Evolutionary conservation across 768 basidiomycete species (phyloP).

Genomic region (Guyanaporus albipodus): DNA sequence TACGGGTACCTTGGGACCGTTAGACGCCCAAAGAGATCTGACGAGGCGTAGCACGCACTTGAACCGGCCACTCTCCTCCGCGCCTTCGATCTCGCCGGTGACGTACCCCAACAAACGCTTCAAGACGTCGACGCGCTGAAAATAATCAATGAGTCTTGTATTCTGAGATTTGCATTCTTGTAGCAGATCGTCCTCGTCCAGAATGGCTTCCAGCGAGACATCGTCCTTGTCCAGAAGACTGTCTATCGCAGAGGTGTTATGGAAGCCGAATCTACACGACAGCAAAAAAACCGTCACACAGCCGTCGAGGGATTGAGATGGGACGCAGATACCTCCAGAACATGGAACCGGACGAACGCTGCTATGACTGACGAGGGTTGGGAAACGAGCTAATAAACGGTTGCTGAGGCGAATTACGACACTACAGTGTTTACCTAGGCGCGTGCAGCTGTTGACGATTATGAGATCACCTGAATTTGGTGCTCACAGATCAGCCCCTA

Average conservation of each 20-base stretch:
- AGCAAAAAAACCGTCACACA: slow-evolving; percentile 4
- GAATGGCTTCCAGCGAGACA: slow-evolving; percentile 82
- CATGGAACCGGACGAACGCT: slow-evolving; percentile 32
- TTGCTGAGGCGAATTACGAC: slow-evolving; percentile 23
- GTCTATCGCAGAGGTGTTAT: slow-evolving; percentile 87
- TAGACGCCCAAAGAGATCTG: slow-evolving; percentile 6
- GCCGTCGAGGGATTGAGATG: background rate
- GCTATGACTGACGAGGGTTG: slow-evolving; percentile 7
- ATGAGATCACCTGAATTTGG: slow-evolving; percentile 29
- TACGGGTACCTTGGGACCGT: slow-evolving; percentile 70
- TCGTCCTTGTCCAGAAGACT: slow-evolving; percentile 87
- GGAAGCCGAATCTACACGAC: slow-evolving; percentile 75
- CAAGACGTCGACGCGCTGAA: slow-evolving; percentile 76
- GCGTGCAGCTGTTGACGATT: slow-evolving; percentile 1
- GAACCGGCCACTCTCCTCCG: slow-evolving; percentile 74
- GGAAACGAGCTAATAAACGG: slow-evolving; percentile 8
- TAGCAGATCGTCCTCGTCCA: slow-evolving; percentile 91
- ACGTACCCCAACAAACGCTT: slow-evolving; percentile 81
- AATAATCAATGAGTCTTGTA: slow-evolving; percentile 82
- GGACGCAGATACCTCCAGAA: slow-evolving; percentile 44
- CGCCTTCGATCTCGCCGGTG: slow-evolving; percentile 79
- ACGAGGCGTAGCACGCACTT: slow-evolving; percentile 52
- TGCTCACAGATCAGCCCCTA: slow-evolving; percentile 6
- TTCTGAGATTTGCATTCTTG: slow-evolving; percentile 97
- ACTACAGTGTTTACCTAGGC: background rate